Conservation (phyloP, 1,284 basidiomycete genomes). For the Cryptococcus jaspeensis region DNA sequence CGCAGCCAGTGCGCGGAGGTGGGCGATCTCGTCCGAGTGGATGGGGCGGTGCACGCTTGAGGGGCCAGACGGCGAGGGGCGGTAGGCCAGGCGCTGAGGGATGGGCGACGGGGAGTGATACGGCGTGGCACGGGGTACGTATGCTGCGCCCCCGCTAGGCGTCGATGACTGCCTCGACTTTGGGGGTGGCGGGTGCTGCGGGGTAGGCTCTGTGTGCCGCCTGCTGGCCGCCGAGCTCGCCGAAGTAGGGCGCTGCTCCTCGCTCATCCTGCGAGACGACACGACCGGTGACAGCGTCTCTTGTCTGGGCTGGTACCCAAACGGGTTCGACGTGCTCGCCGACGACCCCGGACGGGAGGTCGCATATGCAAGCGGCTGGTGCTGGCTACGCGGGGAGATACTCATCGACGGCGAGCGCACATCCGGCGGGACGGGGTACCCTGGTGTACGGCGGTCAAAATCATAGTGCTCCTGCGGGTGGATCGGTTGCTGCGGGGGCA, state of each 20-base stretch:
- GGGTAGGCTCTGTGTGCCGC: constrained; percentile 5
- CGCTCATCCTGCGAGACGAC: constrained; percentile 15
- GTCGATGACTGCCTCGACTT: constrained; percentile 5
- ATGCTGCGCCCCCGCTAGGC: background rate
- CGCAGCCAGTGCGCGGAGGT: constrained; percentile 19
- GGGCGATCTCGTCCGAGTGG: constrained; percentile 28
- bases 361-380: constrained; percentile 22
- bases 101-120: constrained; percentile 27
- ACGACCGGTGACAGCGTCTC: constrained; percentile 23
- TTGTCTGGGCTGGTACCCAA: constrained; percentile 16
- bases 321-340: constrained; percentile 22
- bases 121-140: constrained; percentile 2
- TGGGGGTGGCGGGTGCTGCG: background rate
- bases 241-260: constrained; percentile 17
- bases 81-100: constrained; percentile 24
- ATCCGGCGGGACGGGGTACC: background rate
- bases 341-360: constrained; percentile 35
- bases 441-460: constrained; percentile 19
- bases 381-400: constrained; percentile 36
- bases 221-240: constrained; percentile 10
- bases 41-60: constrained; percentile 26
- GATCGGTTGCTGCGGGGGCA: constrained; percentile 32
- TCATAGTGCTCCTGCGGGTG: constrained; percentile 20
- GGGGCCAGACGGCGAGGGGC: constrained; percentile 24
- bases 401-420: constrained; percentile 42